Base-by-base conservation (phyloP, 768 basidiomycete species). In the Mrakia gelida region DNA sequence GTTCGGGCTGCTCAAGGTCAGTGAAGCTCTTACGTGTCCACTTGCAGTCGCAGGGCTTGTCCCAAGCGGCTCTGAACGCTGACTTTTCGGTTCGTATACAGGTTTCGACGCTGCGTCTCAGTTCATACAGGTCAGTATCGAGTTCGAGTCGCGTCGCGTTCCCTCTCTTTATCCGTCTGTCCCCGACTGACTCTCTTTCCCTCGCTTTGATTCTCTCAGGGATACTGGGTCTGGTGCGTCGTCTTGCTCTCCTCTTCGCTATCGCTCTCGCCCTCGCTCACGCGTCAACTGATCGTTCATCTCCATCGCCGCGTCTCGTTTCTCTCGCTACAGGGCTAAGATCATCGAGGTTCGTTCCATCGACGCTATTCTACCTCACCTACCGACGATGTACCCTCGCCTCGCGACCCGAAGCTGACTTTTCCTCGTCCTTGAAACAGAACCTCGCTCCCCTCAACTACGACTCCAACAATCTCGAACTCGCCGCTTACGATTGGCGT, bases 371-470 rank as follows among this genome's bases (percentile, higher is more conserved):
- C n/a, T n/a, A n/a, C n/a, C n/a, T n/a, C n/a, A n/a, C n/a, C n/a
- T n/a, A n/a, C n/a, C n/a, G n/a, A n/a, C n/a, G n/a, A n/a, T n/a
- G n/a, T n/a, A n/a, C n/a, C n/a, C n/a, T n/a, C n/a, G n/a, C n/a
- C n/a, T n/a, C n/a, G n/a, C n/a, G n/a, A n/a, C 26, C 45, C 7
- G 28, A 43, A 38, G 38, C 32, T 45, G 30, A 21, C 45, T 45
- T 59, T 16, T n/a, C 56, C 52, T n/a, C 28, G 3, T 54, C 98
- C 56, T n/a, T n/a, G 21, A 23, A 26, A 28, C 59, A 59, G 84
- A 98, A 99, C 81, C 87, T 98, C 2, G 95, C 96, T 0, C 93
- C 91, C 1, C 88, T 98, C 28, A 92, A 91, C 82, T 98, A 98
- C 81, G 95, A 98, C 81, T 92, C 92, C 0, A 93, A 95, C 81